These are phyloP conservation scores for Penicillium thymicola DNA, from an alignment of 2,329 filamentous ascomycete species.

Conservation along the genomic window DNA sequence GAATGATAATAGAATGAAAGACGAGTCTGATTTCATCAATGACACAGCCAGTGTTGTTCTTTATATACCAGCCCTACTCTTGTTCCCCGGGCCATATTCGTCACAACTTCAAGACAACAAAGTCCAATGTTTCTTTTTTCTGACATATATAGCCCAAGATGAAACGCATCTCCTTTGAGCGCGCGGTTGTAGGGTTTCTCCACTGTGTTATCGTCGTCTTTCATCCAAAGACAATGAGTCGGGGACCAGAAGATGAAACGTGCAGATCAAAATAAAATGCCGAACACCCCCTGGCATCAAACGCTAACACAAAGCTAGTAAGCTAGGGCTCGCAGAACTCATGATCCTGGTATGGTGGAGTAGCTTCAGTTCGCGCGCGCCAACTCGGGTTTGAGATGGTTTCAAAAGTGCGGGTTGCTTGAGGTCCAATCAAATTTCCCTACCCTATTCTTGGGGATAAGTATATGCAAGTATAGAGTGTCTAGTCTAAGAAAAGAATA, in stretches of 20 bases:
- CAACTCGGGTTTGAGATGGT: slow-evolving; percentile 9
- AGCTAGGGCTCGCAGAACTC: background rate
- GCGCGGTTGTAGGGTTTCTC: slow-evolving; percentile 10
- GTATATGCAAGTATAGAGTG: background rate
- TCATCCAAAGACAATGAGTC: slow-evolving; percentile 10
- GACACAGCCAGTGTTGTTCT: background rate
- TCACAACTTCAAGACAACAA: slow-evolving; percentile 1
- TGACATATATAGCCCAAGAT: slow-evolving; percentile 3
- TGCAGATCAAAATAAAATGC: slow-evolving; percentile 10
- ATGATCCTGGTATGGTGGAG: background rate
- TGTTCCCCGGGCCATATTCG: background rate
- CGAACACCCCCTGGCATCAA: background rate
- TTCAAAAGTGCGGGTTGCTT: slow-evolving; percentile 9
- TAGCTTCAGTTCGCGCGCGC: slow-evolving; percentile 24
- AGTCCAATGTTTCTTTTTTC: slow-evolving; percentile 16
- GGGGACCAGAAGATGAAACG: slow-evolving; percentile 18
- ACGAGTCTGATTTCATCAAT: slow-evolving; percentile 2
- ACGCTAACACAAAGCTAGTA: background rate
- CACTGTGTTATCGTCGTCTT: slow-evolving; percentile 10
- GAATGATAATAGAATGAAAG: slow-evolving; percentile 8
- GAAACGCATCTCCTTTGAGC: slow-evolving; percentile 16
- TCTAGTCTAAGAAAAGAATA: background rate
- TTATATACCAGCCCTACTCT: slow-evolving; percentile 13
- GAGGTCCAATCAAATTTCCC: slow-evolving; percentile 16
- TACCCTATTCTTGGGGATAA: background rate